Evolutionary conservation across 2,329 filamentous ascomycete species (phyloP).

Genomic region (Penicillium sp.): DNA sequence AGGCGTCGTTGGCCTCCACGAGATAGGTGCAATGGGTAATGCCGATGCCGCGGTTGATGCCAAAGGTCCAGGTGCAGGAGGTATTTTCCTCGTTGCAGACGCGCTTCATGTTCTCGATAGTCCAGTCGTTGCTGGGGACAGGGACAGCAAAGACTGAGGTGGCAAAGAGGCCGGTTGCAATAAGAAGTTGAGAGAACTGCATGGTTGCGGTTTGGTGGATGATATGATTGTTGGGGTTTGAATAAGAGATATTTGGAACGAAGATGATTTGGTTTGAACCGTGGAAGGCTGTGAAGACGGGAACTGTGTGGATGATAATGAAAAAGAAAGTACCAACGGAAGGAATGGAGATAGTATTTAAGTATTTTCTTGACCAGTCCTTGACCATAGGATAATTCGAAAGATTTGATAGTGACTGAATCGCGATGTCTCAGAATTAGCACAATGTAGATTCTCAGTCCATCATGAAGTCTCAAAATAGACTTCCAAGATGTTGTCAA

Average conservation of each 20-base stretch:
- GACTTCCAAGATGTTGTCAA: background rate
- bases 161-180: conserved; percentile 1
- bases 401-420: background rate
- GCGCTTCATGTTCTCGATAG: background rate
- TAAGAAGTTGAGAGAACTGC: background rate
- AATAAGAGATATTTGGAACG: too few relatives aligned
- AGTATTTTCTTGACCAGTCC: background rate
- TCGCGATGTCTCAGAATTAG: background rate
- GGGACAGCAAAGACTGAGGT: conserved; percentile 16
- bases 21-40: background rate
- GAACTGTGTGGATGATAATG: background rate
- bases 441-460: background rate
- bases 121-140: background rate
- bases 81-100: background rate
- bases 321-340: background rate
- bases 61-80: background rate
- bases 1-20: background rate
- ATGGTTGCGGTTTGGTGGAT: background rate
- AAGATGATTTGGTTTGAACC: background rate
- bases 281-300: background rate
- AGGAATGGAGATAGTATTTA: background rate
- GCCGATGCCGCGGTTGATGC: background rate
- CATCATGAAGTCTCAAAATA: background rate
- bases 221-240: background rate
- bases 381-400: background rate